A percentile compares a stretch with the other conserved stretches of the same genome.
Conservation (phyloP, 2,329 filamentous ascomycete species). For the Apiospora malaysiana region DNA sequence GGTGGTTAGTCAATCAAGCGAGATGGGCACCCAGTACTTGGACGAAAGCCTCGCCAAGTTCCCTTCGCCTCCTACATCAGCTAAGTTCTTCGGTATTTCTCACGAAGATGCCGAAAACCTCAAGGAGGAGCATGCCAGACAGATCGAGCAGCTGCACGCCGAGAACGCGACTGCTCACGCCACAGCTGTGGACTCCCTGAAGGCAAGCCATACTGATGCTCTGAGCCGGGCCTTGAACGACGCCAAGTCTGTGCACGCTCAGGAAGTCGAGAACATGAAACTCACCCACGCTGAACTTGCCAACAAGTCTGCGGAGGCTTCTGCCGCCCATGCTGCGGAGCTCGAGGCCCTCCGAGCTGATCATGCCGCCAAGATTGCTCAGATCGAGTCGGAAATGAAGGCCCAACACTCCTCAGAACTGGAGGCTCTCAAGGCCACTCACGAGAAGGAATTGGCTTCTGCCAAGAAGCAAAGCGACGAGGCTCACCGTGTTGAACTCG, state of each 20-base stretch:
- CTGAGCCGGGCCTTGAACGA: slow-evolving; percentile 35
- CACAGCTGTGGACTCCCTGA: slow-evolving; percentile 34
- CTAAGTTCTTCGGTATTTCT: slow-evolving; percentile 41
- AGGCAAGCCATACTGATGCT: slow-evolving; percentile 35
- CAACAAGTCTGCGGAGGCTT: slow-evolving; percentile 29
- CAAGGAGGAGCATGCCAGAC: slow-evolving; percentile 29
- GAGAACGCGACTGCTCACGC: slow-evolving; percentile 32
- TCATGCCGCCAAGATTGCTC: slow-evolving; percentile 28
- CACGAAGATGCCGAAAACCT: slow-evolving; percentile 30
- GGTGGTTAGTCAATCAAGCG: slow-evolving; percentile 54
- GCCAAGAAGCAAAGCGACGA: slow-evolving; percentile 32
- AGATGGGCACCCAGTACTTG: slow-evolving; percentile 59
- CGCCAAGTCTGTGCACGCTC: slow-evolving; percentile 30
- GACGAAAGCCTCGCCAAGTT: slow-evolving; percentile 60
- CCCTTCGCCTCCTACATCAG: slow-evolving; percentile 55
- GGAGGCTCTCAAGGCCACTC: slow-evolving; percentile 31
- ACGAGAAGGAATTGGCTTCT: slow-evolving; percentile 33
- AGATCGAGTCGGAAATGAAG: slow-evolving; percentile 26
- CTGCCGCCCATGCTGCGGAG: slow-evolving; percentile 30
- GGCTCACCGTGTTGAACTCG: slow-evolving; percentile 35
- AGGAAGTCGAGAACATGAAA: slow-evolving; percentile 29
- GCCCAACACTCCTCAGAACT: slow-evolving; percentile 28
- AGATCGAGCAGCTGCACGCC: slow-evolving; percentile 30
- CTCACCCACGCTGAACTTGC: slow-evolving; percentile 31
- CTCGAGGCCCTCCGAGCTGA: slow-evolving; percentile 31